Conservation (phyloP, 2,329 filamentous ascomycete genomes). For the Trichoderma breve region DNA sequence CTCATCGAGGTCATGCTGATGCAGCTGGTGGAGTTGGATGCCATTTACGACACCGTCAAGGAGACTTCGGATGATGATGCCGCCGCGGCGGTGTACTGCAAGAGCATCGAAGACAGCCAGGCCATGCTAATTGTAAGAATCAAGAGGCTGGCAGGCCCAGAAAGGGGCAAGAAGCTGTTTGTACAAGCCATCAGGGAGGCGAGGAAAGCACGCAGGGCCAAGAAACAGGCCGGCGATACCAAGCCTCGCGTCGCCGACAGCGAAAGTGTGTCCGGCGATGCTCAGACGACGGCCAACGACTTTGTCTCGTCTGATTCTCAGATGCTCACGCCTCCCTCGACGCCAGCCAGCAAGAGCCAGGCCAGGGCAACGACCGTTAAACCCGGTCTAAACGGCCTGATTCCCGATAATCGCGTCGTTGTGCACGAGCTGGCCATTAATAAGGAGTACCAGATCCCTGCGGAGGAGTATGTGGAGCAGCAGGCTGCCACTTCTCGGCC, state of each 20-base stretch:
- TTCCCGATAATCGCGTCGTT: conserved; percentile 71
- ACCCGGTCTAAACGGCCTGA: conserved; percentile 49
- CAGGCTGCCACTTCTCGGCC: conserved; percentile 49
- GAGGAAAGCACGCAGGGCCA: conserved; percentile 60
- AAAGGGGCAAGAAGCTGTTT: conserved; percentile 69
- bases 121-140: conserved; percentile 76
- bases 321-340: conserved; percentile 54
- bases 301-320: conserved; percentile 45
- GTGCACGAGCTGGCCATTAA: conserved; percentile 80
- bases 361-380: conserved; percentile 37
- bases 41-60: conserved; percentile 80
- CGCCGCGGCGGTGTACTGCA: conserved; percentile 71
- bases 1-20: conserved; percentile 83
- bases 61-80: conserved; percentile 71
- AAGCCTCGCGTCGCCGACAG: conserved; percentile 65
- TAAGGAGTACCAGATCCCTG: conserved; percentile 70
- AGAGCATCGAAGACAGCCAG: conserved; percentile 80
- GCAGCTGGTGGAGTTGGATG: conserved; percentile 80
- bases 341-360: conserved; percentile 43
- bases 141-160: conserved; percentile 70
- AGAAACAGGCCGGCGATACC: conserved; percentile 67
- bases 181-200: conserved; percentile 72
- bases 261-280: conserved; percentile 42
- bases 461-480: conserved; percentile 57
- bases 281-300: conserved; percentile 38